Base-by-base conservation (phyloP, 495 filamentous ascomycete genomes). In the Xylaria telfairii region DNA sequence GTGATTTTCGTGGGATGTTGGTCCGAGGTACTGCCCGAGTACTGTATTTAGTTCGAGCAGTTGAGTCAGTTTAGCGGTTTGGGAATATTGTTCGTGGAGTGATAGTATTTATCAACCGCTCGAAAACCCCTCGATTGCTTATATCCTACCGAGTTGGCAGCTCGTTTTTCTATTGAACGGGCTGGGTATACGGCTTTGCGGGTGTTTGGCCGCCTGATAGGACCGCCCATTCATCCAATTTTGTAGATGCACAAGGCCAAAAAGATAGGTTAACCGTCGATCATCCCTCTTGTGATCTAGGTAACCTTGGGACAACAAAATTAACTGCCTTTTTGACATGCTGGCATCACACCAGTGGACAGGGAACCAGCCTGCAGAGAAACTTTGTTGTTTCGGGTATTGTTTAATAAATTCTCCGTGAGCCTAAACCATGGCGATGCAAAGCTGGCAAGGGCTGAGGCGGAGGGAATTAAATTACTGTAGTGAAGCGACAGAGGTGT, bases 241-340 rank as follows among this genome's bases (percentile, higher is more conserved):
- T 37, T 2, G 17, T 37, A 21, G 30, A 21, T 19, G 56, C 30
- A 59, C 30, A 12, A 59, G 28, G 19, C 32, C 37, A 54, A 30
- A 54, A 30, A 59, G 30, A 59, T 62, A 37, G 13, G 17, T 17
- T 26, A 34, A 60, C 19, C 57, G 59, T 42, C 59, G 59, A 62
- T 66, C 42, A 54, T 30, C 47, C 47, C 62, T 51, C 46, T 49
- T 28, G 44, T 51, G 30, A 51, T 65, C 62, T 65, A 65, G 42
- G 42, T 34, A 51, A 49, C 47, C 47, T 10, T 9, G 21, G n/a
- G n/a, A 41, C 34, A 12, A 6, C 42, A 32, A 39, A 66, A 39
- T 15, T 21, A 66, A 30, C 64, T 66, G 47, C 46, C 62, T 54
- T 49, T 53, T 66, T 66, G 7, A 66, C 24, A 54, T 42, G 64